Conservation (phyloP, 805 yeast genomes). For the Vanderwaltozyma verrucispora region DNA sequence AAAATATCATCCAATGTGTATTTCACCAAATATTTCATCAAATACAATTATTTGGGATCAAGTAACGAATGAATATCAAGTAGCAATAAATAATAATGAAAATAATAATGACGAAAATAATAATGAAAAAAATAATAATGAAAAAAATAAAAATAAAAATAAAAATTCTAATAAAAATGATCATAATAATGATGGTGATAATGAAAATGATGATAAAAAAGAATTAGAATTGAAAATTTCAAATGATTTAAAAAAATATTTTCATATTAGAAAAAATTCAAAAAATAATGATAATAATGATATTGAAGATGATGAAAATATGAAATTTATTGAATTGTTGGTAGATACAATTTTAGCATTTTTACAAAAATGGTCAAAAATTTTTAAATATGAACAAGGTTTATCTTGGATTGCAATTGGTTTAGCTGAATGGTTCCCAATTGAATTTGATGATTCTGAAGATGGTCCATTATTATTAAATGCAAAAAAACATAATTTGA, state of each 20-base stretch:
- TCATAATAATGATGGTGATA: background rate
- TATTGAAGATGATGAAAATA: background rate
- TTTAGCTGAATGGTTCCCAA: constrained; percentile 79
- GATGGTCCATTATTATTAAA: constrained; percentile 19
- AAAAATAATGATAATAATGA: no score
- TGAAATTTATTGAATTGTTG: constrained; percentile 18
- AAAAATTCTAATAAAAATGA: background rate
- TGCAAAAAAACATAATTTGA: constrained; percentile 18
- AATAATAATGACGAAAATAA: background rate
- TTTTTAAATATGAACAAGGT: constrained; percentile 70
- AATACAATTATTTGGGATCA: constrained; percentile 31
- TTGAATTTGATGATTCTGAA: constrained; percentile 14
- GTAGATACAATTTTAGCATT: constrained; percentile 56
- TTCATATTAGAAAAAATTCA: constrained; percentile 25
- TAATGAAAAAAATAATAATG: background rate
- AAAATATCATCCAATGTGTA: constrained; percentile 76
- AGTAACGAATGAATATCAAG: background rate
- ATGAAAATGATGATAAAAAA: background rate
- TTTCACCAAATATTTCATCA: constrained; percentile 61
- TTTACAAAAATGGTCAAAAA: constrained; percentile 65
- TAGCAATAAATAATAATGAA: background rate
- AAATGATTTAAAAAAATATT: constrained; percentile 52
- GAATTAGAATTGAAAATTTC: constrained; percentile 26
- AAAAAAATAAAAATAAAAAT: background rate
- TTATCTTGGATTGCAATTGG: constrained; percentile 83